These are phyloP conservation scores for Jatropha multifida DNA, from an alignment of 441 rosid genomes.

Conservation along the genomic window DNA sequence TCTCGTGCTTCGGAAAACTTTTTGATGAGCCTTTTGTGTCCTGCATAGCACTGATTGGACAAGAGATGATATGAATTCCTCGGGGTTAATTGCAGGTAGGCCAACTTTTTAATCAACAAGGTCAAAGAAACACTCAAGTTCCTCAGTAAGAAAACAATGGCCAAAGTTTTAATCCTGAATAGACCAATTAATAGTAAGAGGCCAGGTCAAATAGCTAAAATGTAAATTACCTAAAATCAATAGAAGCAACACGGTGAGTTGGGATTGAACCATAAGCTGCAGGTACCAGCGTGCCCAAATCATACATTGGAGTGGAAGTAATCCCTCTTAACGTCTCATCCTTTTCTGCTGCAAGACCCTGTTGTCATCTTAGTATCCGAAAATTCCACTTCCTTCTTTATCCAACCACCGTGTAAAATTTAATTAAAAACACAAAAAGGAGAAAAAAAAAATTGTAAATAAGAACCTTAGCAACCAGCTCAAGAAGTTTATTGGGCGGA, in stretches of 20 bases:
- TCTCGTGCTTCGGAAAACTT: slow-evolving; percentile 60
- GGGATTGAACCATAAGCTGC: slow-evolving; percentile 51
- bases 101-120: background rate
- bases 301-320: slow-evolving; percentile 44
- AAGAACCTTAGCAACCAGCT: slow-evolving; percentile 79
- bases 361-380: slow-evolving; percentile 47
- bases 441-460: background rate
- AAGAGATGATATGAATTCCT: slow-evolving; percentile 8
- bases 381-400: slow-evolving; percentile 14
- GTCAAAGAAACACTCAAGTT: background rate
- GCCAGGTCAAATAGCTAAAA: slow-evolving; percentile 1
- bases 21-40: slow-evolving; percentile 52
- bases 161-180: background rate
- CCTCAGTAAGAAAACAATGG: background rate
- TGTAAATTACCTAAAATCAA: slow-evolving; percentile 62
- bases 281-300: slow-evolving; percentile 37
- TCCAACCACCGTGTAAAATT: background rate
- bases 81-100: background rate
- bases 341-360: slow-evolving; percentile 89
- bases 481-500: slow-evolving; percentile 73
- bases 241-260: slow-evolving; percentile 51
- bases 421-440: background rate
- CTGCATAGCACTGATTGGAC: slow-evolving; percentile 43
- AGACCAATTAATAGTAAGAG: background rate
- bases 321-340: slow-evolving; percentile 56